Evolutionary conservation across 352 stramenopile species (phyloP), one percentile per base, ranked within the genome.

Genomic region (Globisporangium carolinianum): DNA sequence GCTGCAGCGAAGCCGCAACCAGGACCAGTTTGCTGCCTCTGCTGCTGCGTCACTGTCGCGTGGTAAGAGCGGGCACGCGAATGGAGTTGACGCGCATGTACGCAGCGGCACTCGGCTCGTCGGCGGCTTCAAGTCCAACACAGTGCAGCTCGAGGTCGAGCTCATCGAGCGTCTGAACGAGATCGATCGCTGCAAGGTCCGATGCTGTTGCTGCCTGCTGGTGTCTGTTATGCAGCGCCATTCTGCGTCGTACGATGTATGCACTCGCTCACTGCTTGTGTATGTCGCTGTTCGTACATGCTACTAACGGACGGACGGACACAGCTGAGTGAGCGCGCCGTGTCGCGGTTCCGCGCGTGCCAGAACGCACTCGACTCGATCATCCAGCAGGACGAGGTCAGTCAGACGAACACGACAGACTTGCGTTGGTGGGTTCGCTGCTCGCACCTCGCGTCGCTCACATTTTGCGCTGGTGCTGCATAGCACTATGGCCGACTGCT

Each of bases 131-230:
- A 84, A 77, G 51, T 76, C 75, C 8, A 71, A 47, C 11, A 71
- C 63, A 1, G 66, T 83, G 11, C 68, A 83, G 38, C 68, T 91
- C 1, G 81, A 91, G 61, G 68, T 87, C 17, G 76, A 89, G 51
- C 60, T 91, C 24, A 69, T 73, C 6, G 75, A 87, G 53, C 71
- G 75, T 0, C 59, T 91, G 24, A 80, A 86, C 52, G 78, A 86
- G 43, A 84, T 91, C 50, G 78, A 86, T 11, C 67, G 75, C 10
- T 84, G 73, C 49, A 85, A 84, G 47, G 79, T 87, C 56, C 15
- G 62, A 2, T 32, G 24, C 2, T 32, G 24, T 32, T 32, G 24
- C 24, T 32, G 24, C 24, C 24, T 32, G 24, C 24, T 32, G 24
- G 14, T 32, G n/a, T 4, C 46, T 50, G 15, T 60, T 24, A 17